Base-by-base conservation (phyloP, 192 early-diverging fungal genomes). In the Umbelopsis isabellina region DNA sequence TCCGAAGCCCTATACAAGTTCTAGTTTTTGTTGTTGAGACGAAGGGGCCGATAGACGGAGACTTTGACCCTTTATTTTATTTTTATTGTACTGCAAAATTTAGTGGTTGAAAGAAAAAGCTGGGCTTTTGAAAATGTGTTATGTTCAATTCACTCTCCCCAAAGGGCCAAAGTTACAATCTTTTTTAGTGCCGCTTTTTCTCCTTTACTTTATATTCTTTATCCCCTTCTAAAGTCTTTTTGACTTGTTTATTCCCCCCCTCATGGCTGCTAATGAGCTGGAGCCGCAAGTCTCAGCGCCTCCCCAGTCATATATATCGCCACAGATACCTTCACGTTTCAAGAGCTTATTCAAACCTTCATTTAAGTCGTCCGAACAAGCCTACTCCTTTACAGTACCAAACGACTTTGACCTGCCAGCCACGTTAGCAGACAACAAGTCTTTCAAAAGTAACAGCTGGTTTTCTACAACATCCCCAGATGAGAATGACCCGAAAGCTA, bases 391-490 rank as follows among this genome's bases (percentile, higher is more conserved):
- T 33, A 67, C 66, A 3, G 72, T 78, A 3, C 76, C 76, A n/a
- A 70, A 78, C 37, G 76, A 78, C 22, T 78, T 78, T 49, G 72
- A 78, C 22, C 16, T 61, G 18, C 55, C 55, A 35, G 27, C 55
- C 7, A 61, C 55, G 27, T 61, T 61, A 2, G 55, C 55, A 25
- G 55, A 61, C 30, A 61, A 61, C 30, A 61, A 61, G 33, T 61
- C 55, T 61, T 61, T 61, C 30, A 79, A 79, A 52, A 79, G 73
- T 25, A 79, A 79, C 53, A 75, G 73, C 5, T 79, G 78, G 78
- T 79, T 79, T 30, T 72, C 78, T 13, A 64, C 68, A 23, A 50
- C 55, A 10, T 35, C 47, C n/a, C 41, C 47, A 35, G 23, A 52
- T 22, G 35, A 46, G 22, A 72, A 44, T 16, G 53, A 47, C 27